These are phyloP conservation scores for Solanum sejunctum DNA, from an alignment of 257 asterid genomes.

Conservation along the genomic window DNA sequence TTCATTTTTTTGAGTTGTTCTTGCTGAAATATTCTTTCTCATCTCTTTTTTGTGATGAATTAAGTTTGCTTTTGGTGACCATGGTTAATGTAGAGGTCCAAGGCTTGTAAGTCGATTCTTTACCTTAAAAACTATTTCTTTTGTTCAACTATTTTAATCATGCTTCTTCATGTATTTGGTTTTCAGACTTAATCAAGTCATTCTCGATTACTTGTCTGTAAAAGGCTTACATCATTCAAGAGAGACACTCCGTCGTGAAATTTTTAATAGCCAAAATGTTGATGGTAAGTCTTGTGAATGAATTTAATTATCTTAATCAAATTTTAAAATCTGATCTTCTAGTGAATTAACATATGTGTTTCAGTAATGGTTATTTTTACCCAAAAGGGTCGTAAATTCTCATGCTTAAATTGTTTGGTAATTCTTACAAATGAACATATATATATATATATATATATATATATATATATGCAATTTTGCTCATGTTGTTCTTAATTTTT, in stretches of 20 bases:
- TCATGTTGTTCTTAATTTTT: neutral
- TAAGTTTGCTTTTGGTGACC: neutral
- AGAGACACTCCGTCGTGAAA: conserved; percentile 14
- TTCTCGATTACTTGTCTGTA: conserved; percentile 18
- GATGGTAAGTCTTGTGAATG: conserved; percentile 6
- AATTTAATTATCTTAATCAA: neutral
- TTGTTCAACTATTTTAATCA: neutral
- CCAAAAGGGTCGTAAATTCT: neutral
- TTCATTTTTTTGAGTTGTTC: neutral
- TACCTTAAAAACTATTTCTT: neutral
- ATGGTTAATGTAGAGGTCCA: neutral
- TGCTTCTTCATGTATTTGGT: neutral
- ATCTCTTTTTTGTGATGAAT: neutral
- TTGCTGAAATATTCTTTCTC: neutral
- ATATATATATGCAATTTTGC: neutral
- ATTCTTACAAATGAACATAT: neutral
- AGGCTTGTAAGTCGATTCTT: neutral
- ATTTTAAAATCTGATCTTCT: neutral
- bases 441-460: too few relatives aligned
- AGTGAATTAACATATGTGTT: neutral
- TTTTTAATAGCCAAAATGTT: neutral
- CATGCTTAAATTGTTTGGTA: neutral
- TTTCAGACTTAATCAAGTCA: conserved; percentile 23
- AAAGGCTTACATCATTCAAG: conserved; percentile 17
- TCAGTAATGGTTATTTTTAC: neutral